Evolutionary conservation across 1,284 basidiomycete species (phyloP).

Genomic region (Malassezia dermatis): DNA sequence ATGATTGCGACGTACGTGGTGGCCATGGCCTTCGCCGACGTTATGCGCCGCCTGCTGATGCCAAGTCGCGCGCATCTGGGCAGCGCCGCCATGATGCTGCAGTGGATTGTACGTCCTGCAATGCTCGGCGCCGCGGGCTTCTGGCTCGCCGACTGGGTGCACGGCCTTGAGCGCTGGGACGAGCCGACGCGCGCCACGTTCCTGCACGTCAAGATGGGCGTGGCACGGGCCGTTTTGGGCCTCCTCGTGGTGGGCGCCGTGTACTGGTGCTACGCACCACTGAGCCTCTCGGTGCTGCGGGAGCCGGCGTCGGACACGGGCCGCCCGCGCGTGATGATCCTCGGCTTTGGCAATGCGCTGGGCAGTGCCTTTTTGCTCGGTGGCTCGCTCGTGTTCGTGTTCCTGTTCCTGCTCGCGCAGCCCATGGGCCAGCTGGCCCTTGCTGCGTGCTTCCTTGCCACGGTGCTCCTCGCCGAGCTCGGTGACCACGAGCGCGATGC

Average conservation of each 20-base stretch:
- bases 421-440: constrained; percentile 72
- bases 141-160: constrained; percentile 36
- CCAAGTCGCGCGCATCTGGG: constrained; percentile 28
- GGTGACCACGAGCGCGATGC: constrained; percentile 35
- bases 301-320: constrained; percentile 5
- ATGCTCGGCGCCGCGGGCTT: constrained; percentile 31
- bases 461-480: constrained; percentile 27
- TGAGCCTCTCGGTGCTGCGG: constrained; percentile 34
- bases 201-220: constrained; percentile 22
- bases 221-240: constrained; percentile 22
- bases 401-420: constrained; percentile 62
- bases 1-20: constrained; percentile 24
- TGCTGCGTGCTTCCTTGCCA: constrained; percentile 56
- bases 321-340: constrained; percentile 54
- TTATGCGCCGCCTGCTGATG: constrained; percentile 20
- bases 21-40: constrained; percentile 22
- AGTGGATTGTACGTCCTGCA: constrained; percentile 32
- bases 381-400: constrained; percentile 58
- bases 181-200: constrained; percentile 10
- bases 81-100: constrained; percentile 23
- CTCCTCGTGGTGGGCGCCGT: constrained; percentile 20
- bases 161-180: constrained; percentile 14
- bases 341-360: constrained; percentile 81
- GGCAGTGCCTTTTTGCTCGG: constrained; percentile 79
- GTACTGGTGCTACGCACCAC: constrained; percentile 36